phyloP scores from a whole-genome alignment of 2,329 filamentous ascomycete genomes.

The Curvularia sp. region DNA sequence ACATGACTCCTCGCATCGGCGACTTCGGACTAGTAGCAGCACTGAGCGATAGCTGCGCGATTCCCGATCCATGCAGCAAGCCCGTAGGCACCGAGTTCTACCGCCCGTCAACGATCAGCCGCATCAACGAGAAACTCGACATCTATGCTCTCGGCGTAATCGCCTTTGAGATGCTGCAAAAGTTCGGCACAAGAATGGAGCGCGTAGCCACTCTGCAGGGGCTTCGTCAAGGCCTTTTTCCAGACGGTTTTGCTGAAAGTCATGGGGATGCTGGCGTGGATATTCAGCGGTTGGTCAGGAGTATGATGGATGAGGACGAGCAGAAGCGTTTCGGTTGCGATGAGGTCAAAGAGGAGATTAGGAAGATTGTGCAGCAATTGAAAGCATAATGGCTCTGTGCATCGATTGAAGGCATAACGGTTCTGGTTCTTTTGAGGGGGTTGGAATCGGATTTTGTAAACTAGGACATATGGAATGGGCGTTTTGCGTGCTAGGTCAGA shows the following conservation, averaged over 20 bases:
- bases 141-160: slow-evolving; percentile 69
- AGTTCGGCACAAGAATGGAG: slow-evolving; percentile 55
- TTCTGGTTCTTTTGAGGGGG: too few species aligned
- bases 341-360: slow-evolving; percentile 36
- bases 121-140: slow-evolving; percentile 62
- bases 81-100: slow-evolving; percentile 69
- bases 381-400: slow-evolving; percentile 8
- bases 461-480: not conserved
- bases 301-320: slow-evolving; percentile 46
- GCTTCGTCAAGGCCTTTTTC: slow-evolving; percentile 44
- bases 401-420: not conserved
- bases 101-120: slow-evolving; percentile 54
- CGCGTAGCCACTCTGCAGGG: slow-evolving; percentile 45
- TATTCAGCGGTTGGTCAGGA: slow-evolving; percentile 36
- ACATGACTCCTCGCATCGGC: slow-evolving; percentile 67
- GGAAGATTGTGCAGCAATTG: slow-evolving; percentile 26
- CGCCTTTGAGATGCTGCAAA: slow-evolving; percentile 66
- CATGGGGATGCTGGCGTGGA: slow-evolving; percentile 30
- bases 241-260: slow-evolving; percentile 32
- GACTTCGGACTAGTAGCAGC: slow-evolving; percentile 72
- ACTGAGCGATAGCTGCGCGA: slow-evolving; percentile 50
- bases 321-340: slow-evolving; percentile 38
- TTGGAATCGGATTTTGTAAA: not conserved
- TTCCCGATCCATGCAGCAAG: slow-evolving; percentile 40
- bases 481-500: too few species aligned